Base-by-base conservation (phyloP, 202 grass and related monocot genomes). In the Brachypodium distachyon region DNA sequence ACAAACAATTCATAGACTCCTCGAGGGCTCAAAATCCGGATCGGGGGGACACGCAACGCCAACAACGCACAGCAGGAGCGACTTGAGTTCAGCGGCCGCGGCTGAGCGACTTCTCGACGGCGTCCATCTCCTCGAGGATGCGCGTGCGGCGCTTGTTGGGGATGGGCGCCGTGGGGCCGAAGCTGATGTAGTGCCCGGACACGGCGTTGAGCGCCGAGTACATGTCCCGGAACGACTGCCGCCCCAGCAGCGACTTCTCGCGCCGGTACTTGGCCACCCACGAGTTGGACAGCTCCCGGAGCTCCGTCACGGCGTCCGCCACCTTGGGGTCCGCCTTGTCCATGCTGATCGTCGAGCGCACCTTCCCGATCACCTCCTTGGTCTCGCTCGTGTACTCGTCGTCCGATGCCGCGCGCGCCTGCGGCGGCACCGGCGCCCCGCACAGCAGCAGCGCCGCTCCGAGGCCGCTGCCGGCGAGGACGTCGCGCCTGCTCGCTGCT, bases 101-200 rank as follows among this genome's bases (percentile, higher is more conserved):
- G 64, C 83, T 87, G 60, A 99, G 92, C 40, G 96, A 86, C 86
- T 99, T 99, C 90, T 99, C 96, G 84, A 88, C 96, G 46, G 92
- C 85, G 72, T 93, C 95, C 88, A 96, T 86, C 87, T 99, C 96
- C 85, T 99, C 96, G 70, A 99, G 82, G 83, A 99, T 96, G 78
- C 96, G 87, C 0, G 87, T 65, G 82, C 90, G 90, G 80, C 95
- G 95, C 91, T 98, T 98, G 72, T 85, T 77, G 11, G 92, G 96
- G 79, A 99, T 99, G 74, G 96, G 85, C 39, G 92, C 96, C 2
- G 92, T 96, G 81, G 96, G 92, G 78, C 96, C 96, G 74, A 99
- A 99, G 84, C 96, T 96, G 88, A 99, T 89, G 86, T 99, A 99
- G 81, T 99, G 96, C 16, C 92, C 96, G 3, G 96, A 99, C 12